Evolutionary conservation across 345 rosid species (phyloP), one percentile per base, ranked within the genome.

Genomic region (Cardamine occulta): DNA sequence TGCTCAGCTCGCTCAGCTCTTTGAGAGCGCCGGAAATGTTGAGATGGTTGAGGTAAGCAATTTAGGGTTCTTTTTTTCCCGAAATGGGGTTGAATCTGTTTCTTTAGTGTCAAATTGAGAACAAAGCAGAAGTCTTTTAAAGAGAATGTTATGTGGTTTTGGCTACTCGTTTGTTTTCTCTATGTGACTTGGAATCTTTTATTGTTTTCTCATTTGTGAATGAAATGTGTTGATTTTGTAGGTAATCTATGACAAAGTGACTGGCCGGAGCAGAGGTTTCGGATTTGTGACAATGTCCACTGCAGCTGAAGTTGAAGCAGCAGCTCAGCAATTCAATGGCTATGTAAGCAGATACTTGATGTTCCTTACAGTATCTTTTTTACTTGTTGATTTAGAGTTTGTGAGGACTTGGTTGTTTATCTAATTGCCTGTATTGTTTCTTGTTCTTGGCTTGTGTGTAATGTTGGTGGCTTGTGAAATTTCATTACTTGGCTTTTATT

Each of bases 221-320:
- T 65, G 56, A 64, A 78, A 26, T 55, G 58, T 8, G 29, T 78
- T 61, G 24, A 24, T 66, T 79, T 72, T 78, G 79, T 76, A 95
- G 99, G 98, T 95, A 15, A 95, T 92, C 37, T 95, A 95, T 81
- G 98, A 95, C 74, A 95, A 90, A 84, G 83, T 80, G 44, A 90
- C 98, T 61, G 98, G 99, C 32, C 80, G 99, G 80, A 95, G 98
- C 85, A 86, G 99, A 70, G 99, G 99, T 48, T 95, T 95, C 81
- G 99, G 91, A 23, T 95, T 95, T 74, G 99, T 95, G 76, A 95
- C 98, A 53, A 95, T 95, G 99, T 88, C 98, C 6, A 54, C 86
- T n/a, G 44, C 21, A 7, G 80, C 87, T 28, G 98, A 90, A 84
- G 98, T 82, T 81, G 90, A 88, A 79, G 87, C 89, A 39, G 99